Conservation (phyloP, 306 rosid species). For the Acacia confusa region DNA sequence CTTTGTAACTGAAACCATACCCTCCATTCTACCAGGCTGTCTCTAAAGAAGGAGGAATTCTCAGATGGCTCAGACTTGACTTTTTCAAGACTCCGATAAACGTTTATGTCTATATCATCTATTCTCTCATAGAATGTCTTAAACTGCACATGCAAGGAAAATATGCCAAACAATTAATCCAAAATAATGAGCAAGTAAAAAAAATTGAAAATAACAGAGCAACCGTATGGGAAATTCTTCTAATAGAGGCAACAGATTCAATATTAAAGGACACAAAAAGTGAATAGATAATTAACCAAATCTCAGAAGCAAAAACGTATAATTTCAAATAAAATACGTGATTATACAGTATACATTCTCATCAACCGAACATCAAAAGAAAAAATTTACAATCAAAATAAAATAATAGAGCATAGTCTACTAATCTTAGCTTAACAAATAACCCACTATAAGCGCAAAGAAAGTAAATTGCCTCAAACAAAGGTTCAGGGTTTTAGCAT, state of each 20-base stretch:
- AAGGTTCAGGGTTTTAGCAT: constrained; percentile 42
- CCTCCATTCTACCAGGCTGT: constrained; percentile 88
- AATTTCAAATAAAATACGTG: not conserved
- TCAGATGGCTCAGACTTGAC: constrained; percentile 72
- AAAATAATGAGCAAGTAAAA: not conserved
- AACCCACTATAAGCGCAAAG: not conserved
- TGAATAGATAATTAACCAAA: not conserved
- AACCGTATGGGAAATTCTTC: not conserved
- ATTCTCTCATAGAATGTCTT: constrained; percentile 65
- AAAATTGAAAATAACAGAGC: not conserved
- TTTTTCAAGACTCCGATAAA: constrained; percentile 64
- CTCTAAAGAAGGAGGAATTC: constrained; percentile 83
- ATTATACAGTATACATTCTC: not conserved
- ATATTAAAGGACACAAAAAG: not conserved
- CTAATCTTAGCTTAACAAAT: not conserved
- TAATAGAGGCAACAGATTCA: not conserved
- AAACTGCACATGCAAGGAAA: constrained; percentile 51
- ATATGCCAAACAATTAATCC: not conserved
- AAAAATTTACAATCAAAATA: not conserved
- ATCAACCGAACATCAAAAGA: not conserved
- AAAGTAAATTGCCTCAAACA: not conserved
- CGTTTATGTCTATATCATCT: constrained; percentile 70
- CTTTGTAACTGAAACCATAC: constrained; percentile 37
- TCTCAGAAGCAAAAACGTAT: not conserved
- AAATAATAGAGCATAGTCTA: not conserved